Evolutionary conservation across 2,329 filamentous ascomycete genomes (phyloP).

Genomic region (Bipolaris oryzae): DNA sequence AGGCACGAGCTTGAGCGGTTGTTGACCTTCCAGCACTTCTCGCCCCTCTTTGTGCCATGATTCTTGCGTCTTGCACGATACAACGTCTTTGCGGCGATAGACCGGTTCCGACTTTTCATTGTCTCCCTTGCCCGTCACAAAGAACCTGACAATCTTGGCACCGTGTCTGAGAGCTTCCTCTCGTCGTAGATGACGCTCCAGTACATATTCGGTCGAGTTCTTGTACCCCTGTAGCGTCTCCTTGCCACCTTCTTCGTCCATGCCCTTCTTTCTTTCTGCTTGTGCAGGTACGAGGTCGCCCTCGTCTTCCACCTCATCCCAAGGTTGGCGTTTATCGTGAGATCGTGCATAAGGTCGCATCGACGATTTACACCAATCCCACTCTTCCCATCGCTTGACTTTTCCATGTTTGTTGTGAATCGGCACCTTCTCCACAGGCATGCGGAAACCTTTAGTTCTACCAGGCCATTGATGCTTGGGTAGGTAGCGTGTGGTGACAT

Average conservation of each 20-base stretch:
- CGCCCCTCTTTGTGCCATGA: conserved; percentile 98
- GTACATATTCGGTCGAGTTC: conserved; percentile 79
- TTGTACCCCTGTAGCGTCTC: conserved; percentile 87
- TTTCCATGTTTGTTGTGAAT: conserved; percentile 79
- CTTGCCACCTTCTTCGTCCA: conserved; percentile 73
- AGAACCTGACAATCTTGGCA: conserved; percentile 73
- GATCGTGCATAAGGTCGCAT: conserved; percentile 74
- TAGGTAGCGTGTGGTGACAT: conserved; percentile 90
- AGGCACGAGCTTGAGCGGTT: conserved; percentile 83
- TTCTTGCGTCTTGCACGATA: conserved; percentile 86
- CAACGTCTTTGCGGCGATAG: conserved; percentile 77
- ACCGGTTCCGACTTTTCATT: conserved; percentile 79
- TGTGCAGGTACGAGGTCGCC: conserved; percentile 76
- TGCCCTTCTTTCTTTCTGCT: conserved; percentile 66
- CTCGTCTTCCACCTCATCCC: conserved; percentile 79
- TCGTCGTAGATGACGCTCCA: conserved; percentile 84
- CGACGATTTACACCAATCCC: conserved; percentile 86
- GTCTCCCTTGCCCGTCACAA: conserved; percentile 75
- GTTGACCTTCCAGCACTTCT: conserved; percentile 70
- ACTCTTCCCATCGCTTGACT: conserved; percentile 74
- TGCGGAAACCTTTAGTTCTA: conserved; percentile 82
- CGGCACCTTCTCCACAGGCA: conserved; percentile 79
- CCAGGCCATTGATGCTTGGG: conserved; percentile 82
- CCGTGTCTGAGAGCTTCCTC: conserved; percentile 82
- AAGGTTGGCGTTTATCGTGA: conserved; percentile 63